Evolutionary conservation across 2,329 filamentous ascomycete genomes (phyloP), one percentile per base, ranked within the genome.

Genomic region (Byssoonygena ceratinophila): DNA sequence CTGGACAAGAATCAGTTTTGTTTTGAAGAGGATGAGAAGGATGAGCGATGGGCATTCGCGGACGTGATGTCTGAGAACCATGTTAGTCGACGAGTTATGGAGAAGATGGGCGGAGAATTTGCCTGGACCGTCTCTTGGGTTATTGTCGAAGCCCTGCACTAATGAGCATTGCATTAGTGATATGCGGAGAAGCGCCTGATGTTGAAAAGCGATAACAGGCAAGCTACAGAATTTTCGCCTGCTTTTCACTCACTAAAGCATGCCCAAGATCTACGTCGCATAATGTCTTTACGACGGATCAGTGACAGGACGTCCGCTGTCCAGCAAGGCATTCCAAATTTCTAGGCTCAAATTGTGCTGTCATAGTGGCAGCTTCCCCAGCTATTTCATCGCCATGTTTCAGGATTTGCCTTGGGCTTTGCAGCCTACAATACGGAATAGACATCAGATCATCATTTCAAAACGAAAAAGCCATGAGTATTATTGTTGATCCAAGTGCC

Each of bases 11-110:
- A 60, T 6, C 46, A 59, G 2, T 65, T 63, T 58, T 46, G 44
- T 11, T 25, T 34, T 22, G 54, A 23, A 22, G 52, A 50, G 9
- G 59, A 23, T 31, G 55, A 40, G 29, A 54, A 55, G 5, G 46
- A 55, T 4, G 59, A 57, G 2, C 59, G 49, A 12, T 70, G 64
- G 63, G 62, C 62, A n/a, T 68, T 70, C 61, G 60, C 67, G 2
- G 70, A 72, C 52, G 70, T 71, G 43, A 61, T 59, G 29, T 52
- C 57, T 46, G 54, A 54, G 31, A 73, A 73, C 57, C 32, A 44
- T 34, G 61, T 66, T 1, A 72, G 70, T 64, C 60, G 62, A 16
- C 62, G 66, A 41, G 70, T 71, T 20, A 72, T 73, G 71, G 67
- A 71, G 61, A 74, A 73, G 59, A 55, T 72, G 53, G 71, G 69